These are phyloP conservation scores for Termitomyces titanicus DNA, from an alignment of 768 basidiomycete species.

Conservation along the genomic window DNA sequence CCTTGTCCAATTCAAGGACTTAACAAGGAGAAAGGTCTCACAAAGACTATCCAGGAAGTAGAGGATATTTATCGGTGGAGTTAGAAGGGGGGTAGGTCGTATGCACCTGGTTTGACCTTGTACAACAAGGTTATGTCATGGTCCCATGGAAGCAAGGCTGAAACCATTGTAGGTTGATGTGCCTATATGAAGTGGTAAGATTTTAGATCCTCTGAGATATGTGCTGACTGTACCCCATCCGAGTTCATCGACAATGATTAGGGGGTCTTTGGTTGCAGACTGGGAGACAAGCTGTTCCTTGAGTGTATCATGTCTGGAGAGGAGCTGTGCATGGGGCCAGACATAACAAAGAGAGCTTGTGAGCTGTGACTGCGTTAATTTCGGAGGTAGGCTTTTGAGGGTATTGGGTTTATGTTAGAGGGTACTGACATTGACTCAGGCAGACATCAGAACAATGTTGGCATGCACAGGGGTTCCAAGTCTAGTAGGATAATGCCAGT, in stretches of 20 bases:
- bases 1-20: too few species aligned
- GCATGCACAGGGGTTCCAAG: too few species aligned
- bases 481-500: too few species aligned
- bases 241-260: slow-evolving; percentile 97
- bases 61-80: too few species aligned
- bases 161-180: slow-evolving; percentile 98
- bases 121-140: slow-evolving; percentile 90
- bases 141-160: slow-evolving; percentile 75
- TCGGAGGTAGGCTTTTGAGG: slow-evolving; percentile 20
- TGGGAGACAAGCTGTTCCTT: slow-evolving; percentile 45
- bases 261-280: slow-evolving; percentile 88
- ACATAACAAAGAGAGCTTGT: slow-evolving; percentile 56
- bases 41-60: too few species aligned
- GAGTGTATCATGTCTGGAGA: slow-evolving; percentile 65
- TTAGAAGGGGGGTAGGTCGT: neutral
- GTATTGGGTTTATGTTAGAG: too few species aligned
- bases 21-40: too few species aligned
- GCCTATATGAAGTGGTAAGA: slow-evolving; percentile 37
- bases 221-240: slow-evolving; percentile 60
- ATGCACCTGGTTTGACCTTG: slow-evolving; percentile 86
- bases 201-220: neutral
- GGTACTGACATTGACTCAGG: too few species aligned
- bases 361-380: slow-evolving; percentile 37
- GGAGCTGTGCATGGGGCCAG: slow-evolving; percentile 56
- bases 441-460: too few species aligned